These are phyloP conservation scores for Pseudonitzschia pungens DNA, from an alignment of 108 stramenopile genomes.

Conservation along the genomic window DNA sequence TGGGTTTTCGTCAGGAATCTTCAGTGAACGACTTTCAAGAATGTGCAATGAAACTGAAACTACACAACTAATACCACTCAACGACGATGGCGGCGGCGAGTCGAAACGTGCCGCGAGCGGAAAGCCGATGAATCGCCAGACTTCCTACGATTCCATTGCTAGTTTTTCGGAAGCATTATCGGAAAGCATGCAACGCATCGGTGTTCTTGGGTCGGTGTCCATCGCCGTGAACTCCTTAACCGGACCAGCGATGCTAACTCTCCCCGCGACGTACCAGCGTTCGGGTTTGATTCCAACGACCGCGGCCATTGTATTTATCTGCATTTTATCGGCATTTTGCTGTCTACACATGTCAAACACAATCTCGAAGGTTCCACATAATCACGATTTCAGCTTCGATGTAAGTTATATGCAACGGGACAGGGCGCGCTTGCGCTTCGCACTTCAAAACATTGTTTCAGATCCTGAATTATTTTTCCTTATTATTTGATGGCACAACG, in stretches of 20 bases:
- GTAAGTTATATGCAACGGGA: slow-evolving; percentile 15
- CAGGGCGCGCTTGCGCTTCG: no score
- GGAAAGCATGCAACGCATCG: slow-evolving; percentile 32
- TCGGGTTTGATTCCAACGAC: slow-evolving; percentile 69
- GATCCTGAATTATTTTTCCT: neutral
- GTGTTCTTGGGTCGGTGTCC: slow-evolving; percentile 55
- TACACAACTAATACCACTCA: neutral
- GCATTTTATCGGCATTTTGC: slow-evolving; percentile 57
- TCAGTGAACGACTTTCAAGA: no score
- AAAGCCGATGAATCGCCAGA: neutral
- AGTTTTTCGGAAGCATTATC: slow-evolving; percentile 1
- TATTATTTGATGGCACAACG: neutral
- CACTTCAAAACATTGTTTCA: neutral
- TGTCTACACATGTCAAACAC: slow-evolving; percentile 69
- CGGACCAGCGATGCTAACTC: slow-evolving; percentile 76
- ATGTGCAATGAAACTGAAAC: slow-evolving; percentile 6
- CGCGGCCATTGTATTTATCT: slow-evolving; percentile 49
- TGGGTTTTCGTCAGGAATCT: no score
- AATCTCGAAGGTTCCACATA: slow-evolving; percentile 59
- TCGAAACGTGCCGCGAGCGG: neutral
- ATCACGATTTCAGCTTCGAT: slow-evolving; percentile 42
- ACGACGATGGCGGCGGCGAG: neutral
- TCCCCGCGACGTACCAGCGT: slow-evolving; percentile 68
- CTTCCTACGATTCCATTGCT: neutral
- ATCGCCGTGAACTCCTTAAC: slow-evolving; percentile 74